A percentile compares a stretch with the other conserved stretches of the same genome.
Conservation (phyloP, 2,329 filamentous ascomycete species). For the Talaromyces rugulosus region DNA sequence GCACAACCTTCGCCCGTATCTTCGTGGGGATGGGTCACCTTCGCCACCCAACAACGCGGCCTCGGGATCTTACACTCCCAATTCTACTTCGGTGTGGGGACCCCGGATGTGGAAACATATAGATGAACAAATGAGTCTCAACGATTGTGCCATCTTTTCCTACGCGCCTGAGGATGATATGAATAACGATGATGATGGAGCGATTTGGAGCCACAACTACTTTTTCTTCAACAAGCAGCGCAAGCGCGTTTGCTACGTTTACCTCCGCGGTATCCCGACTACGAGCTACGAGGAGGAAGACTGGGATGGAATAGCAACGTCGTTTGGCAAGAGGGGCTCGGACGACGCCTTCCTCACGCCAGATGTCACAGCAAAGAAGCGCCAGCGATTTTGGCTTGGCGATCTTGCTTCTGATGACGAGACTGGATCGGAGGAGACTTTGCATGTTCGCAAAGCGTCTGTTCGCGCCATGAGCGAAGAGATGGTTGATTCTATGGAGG, state of each 20-base stretch:
- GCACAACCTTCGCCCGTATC: conserved; percentile 73
- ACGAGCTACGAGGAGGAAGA: conserved; percentile 65
- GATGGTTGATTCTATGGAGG: conserved; percentile 50
- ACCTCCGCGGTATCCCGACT: conserved; percentile 74
- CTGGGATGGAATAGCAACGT: conserved; percentile 39
- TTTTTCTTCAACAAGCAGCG: conserved; percentile 94
- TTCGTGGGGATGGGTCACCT: conserved; percentile 36
- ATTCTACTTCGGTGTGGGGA: conserved; percentile 67
- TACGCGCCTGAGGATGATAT: conserved; percentile 88
- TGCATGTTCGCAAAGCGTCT: conserved; percentile 38
- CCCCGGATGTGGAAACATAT: conserved; percentile 88
- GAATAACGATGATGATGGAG: conserved; percentile 87
- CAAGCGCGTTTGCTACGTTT: conserved; percentile 92
- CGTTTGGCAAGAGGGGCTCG: conserved; percentile 43
- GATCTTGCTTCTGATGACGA: conserved; percentile 49
- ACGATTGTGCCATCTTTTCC: conserved; percentile 83
- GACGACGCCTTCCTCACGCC: conserved; percentile 49
- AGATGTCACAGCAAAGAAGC: conserved; percentile 65
- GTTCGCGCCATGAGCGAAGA: conserved; percentile 52
- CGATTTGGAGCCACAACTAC: conserved; percentile 93
- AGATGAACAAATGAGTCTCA: conserved; percentile 89
- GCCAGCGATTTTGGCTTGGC: conserved; percentile 84
- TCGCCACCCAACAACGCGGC: conserved; percentile 38
- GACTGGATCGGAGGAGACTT: conserved; percentile 25
- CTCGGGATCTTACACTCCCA: conserved; percentile 43